Base-by-base conservation (phyloP, 371 early-diverging fungal genomes). In the Apophysomyces ossiformis region DNA sequence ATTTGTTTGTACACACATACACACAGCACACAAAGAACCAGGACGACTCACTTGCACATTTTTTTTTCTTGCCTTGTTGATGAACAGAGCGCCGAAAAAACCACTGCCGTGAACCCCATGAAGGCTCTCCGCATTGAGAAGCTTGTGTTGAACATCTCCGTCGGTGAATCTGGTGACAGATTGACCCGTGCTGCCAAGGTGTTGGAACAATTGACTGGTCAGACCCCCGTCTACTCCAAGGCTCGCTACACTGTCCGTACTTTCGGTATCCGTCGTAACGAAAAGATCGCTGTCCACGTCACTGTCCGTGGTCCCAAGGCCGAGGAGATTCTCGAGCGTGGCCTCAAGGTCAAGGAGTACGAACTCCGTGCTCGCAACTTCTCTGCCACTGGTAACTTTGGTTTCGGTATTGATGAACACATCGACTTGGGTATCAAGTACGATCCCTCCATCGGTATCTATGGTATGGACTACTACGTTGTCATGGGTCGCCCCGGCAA, bases 381-480 rank as follows among this genome's bases (percentile, higher is more conserved):
- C 90, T 97, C 97, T 36, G 90, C 81, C 60, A 99, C 95, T 69
- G 99, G 99, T 68, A 98, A 98, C 93, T 99, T 99, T 79, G 99
- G 99, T 74, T 99, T 99, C 90, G 99, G 99, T 94, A 95, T 99
- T 88, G 93, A 98, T 77, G 99, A 99, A 89, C 99, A 99, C 90
- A 99, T 99, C 72, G 99, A 99, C 87, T 89, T 99, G 79, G 99
- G 99, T 75, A 99, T 99, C 90, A 99, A 99, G 93, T 99, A 99
- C 90, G 99, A 99, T 87, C 99, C 99, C 57, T 89, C 90, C 83
- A 98, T 99, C 77, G 98, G 99, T 89, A 96, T 96, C 76, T 96
- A 96, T 85, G 96, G 96, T 77, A 94, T 99, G 96, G 97, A 98
- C 86, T 98, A 96, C 86, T 95, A 91, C 88, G 94, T 99, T 75